Evolutionary conservation across 2,329 filamentous ascomycete genomes (phyloP).

Genomic region (Fusarium bactridioides): DNA sequence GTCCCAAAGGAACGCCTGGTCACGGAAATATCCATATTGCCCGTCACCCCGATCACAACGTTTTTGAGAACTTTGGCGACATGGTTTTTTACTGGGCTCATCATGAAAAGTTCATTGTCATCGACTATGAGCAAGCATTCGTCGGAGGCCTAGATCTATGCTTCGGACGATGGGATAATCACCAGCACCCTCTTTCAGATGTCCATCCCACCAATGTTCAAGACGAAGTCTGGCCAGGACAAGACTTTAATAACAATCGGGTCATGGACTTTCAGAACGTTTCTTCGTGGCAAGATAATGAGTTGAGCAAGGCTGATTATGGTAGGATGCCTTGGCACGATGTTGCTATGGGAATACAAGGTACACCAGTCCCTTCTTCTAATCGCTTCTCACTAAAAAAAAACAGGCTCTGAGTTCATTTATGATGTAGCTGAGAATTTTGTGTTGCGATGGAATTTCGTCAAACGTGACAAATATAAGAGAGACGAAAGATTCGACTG

Average conservation of each 20-base stretch:
- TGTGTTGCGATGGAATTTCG: slow-evolving; percentile 92
- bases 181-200: slow-evolving; percentile 86
- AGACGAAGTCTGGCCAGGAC: slow-evolving; percentile 90
- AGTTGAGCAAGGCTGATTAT: slow-evolving; percentile 88
- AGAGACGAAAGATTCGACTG: slow-evolving; percentile 84
- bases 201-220: slow-evolving; percentile 83
- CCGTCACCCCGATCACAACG: slow-evolving; percentile 94
- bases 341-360: slow-evolving; percentile 60
- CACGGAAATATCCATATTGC: slow-evolving; percentile 88
- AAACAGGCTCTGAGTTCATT: no score
- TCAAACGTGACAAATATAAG: slow-evolving; percentile 98
- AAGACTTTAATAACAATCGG: slow-evolving; percentile 98
- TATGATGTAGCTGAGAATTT: slow-evolving; percentile 98
- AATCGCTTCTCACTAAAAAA: no score
- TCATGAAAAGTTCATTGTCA: slow-evolving; percentile 96
- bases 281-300: slow-evolving; percentile 90
- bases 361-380: no score
- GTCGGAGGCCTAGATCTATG: slow-evolving; percentile 95
- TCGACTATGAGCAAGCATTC: slow-evolving; percentile 90
- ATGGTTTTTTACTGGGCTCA: slow-evolving; percentile 99
- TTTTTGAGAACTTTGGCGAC: slow-evolving; percentile 91
- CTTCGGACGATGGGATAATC: slow-evolving; percentile 92
- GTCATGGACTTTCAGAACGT: slow-evolving; percentile 96
- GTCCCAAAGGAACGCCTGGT: slow-evolving; percentile 81
- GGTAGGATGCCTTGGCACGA: slow-evolving; percentile 99